Percentiles rank a stretch among this genome's conserved stretches.
These are phyloP conservation scores for Crotalaria pallida DNA, from an alignment of 306 rosid species.

Conservation along the genomic window DNA sequence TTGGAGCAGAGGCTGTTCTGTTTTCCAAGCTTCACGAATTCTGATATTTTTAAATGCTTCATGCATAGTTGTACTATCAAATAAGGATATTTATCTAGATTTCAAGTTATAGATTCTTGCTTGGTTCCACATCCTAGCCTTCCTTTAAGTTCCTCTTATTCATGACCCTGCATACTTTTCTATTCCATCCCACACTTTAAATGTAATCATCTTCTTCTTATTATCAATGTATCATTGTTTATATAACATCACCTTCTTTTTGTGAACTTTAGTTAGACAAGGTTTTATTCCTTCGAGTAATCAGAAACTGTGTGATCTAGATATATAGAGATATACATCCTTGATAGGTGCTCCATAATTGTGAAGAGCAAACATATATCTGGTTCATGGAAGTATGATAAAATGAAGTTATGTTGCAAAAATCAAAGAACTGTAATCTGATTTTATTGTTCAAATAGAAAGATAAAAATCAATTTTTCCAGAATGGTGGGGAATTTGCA, in stretches of 20 bases:
- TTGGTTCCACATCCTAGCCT: background rate
- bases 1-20: conserved; percentile 18
- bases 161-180: background rate
- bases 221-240: background rate
- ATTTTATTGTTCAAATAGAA: background rate
- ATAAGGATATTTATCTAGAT: background rate
- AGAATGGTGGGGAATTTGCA: background rate
- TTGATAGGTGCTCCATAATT: background rate
- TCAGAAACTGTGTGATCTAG: background rate
- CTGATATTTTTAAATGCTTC: conserved; percentile 11
- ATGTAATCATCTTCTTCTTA: background rate
- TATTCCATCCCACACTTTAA: background rate
- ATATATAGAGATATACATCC: background rate
- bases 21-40: conserved; percentile 11
- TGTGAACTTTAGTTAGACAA: background rate
- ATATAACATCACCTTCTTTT: background rate
- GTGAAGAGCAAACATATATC: background rate
- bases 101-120: background rate
- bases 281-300: background rate
- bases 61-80: background rate
- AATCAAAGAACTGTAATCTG: background rate
- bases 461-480: background rate
- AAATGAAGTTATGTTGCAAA: background rate
- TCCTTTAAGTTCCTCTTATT: background rate
- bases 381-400: background rate